Conservation (phyloP, 331 rosid genomes). For the Dryas integrifolia region DNA sequence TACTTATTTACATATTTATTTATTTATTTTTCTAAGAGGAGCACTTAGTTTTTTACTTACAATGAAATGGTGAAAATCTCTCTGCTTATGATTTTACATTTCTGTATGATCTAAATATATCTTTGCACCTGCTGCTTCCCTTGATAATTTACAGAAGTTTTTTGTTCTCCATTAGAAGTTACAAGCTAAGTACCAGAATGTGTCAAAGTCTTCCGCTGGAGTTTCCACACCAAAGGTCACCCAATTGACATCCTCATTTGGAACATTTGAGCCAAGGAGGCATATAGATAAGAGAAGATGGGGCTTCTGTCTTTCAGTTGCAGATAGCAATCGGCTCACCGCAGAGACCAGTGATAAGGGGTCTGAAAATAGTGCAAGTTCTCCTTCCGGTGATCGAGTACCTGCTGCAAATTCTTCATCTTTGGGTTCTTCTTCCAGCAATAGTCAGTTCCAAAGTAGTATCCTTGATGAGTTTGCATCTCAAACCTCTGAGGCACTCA, state of each 20-base stretch:
- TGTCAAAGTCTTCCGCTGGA: constrained; percentile 49
- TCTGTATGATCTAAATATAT: neutral
- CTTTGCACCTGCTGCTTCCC: constrained; percentile 14
- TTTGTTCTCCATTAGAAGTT: constrained; percentile 44
- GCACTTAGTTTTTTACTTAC: neutral
- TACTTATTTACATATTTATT: neutral
- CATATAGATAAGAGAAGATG: constrained; percentile 39
- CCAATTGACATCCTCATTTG: constrained; percentile 38
- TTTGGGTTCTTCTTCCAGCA: constrained; percentile 19
- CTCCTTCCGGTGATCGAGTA: constrained; percentile 35
- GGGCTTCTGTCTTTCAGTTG: constrained; percentile 47
- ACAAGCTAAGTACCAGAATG: constrained; percentile 50
- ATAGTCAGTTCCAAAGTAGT: constrained; percentile 34
- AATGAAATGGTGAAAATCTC: neutral
- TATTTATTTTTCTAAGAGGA: no score
- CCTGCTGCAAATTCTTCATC: constrained; percentile 30
- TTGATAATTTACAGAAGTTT: constrained; percentile 28
- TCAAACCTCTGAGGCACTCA: constrained; percentile 45
- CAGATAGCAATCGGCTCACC: constrained; percentile 59
- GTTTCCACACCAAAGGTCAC: constrained; percentile 43
- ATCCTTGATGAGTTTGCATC: constrained; percentile 32
- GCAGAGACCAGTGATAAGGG: constrained; percentile 47
- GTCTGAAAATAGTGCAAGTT: constrained; percentile 32
- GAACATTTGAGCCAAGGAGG: constrained; percentile 38
- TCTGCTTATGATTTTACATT: neutral